Base-by-base conservation (phyloP, 768 basidiomycete genomes). In the Lactifluus volemus region DNA sequence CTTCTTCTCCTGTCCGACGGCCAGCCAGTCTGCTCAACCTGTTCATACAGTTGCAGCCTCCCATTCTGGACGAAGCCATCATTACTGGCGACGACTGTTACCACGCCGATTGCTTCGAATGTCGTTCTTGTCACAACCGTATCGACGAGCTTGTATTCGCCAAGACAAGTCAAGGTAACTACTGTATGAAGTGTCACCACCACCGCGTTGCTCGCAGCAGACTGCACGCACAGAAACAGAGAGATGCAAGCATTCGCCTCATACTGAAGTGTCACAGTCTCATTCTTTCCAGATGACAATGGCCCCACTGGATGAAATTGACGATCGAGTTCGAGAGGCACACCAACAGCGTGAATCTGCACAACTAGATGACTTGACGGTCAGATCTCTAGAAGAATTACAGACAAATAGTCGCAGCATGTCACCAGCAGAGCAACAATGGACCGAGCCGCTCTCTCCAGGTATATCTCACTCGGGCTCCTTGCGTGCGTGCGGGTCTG, bases 41-140 rank as follows among this genome's bases (percentile, higher is more conserved):
- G 93, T 77, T 92, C 92, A 4, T 96, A 96, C 77, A 86, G 86
- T 68, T 99, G 97, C 79, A 96, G 88, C 70, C 87, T 98, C 59
- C 94, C 49, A 99, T 99, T 65, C 86, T 95, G 59, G 95, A 99
- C 76, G 97, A 99, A 70, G 97, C 97, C 11, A 98, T 98, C 73
- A 98, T 99, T 91, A 96, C 97, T 8, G 97, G 93, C 63, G 94
- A 99, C 73, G 97, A 98, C 71, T 92, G 93, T 0, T 99, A 98
- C 68, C 97, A 98, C 71, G 95, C 97, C 6, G 89, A 94, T 65
- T 99, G 97, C 76, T 99, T 99, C 79, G 94, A 96, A 67, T 99
- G 97, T 77, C 88, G 92, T 69, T 88, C 93, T 54, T 99, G 97
- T 77, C 84, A 84, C 72, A 88, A 89, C 70, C 82, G 92, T 59